These are phyloP conservation scores for Calonectria henricotiae DNA, from an alignment of 2,329 filamentous ascomycete species.

Conservation along the genomic window DNA sequence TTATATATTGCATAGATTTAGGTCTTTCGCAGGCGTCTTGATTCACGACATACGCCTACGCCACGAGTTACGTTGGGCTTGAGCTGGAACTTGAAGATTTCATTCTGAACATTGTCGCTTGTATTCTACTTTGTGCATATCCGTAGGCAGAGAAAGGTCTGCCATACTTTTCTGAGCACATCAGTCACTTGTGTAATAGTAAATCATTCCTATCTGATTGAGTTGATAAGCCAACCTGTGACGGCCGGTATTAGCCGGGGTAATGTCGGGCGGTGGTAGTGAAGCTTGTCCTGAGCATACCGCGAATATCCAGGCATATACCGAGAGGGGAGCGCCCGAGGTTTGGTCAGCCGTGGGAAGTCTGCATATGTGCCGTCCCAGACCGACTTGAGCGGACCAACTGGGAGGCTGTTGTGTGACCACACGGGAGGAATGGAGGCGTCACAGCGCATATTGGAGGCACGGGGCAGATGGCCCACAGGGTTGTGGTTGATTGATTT, in stretches of 20 bases:
- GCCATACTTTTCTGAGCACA: background rate
- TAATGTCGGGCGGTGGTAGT: background rate
- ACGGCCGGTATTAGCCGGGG: background rate
- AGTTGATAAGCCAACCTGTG: background rate
- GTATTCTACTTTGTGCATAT: background rate
- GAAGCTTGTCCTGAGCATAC: background rate
- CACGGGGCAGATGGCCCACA: constrained; percentile 22
- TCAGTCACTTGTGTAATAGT: no score
- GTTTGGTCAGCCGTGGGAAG: background rate
- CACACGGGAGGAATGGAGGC: constrained; percentile 2
- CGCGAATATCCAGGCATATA: background rate
- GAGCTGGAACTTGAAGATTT: background rate
- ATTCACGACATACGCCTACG: background rate
- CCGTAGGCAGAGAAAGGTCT: background rate
- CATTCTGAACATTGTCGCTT: background rate
- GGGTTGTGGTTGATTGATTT: background rate
- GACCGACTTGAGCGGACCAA: background rate
- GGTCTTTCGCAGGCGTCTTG: background rate
- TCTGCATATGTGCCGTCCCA: constrained; percentile 2
- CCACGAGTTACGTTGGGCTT: background rate
- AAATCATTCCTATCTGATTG: no score
- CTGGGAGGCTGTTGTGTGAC: constrained; percentile 5
- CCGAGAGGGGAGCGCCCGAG: background rate
- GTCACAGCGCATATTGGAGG: constrained; percentile 19
- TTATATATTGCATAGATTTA: background rate